Conservation (phyloP, 2,329 filamentous ascomycete genomes). For the Exserohilum turcica region DNA sequence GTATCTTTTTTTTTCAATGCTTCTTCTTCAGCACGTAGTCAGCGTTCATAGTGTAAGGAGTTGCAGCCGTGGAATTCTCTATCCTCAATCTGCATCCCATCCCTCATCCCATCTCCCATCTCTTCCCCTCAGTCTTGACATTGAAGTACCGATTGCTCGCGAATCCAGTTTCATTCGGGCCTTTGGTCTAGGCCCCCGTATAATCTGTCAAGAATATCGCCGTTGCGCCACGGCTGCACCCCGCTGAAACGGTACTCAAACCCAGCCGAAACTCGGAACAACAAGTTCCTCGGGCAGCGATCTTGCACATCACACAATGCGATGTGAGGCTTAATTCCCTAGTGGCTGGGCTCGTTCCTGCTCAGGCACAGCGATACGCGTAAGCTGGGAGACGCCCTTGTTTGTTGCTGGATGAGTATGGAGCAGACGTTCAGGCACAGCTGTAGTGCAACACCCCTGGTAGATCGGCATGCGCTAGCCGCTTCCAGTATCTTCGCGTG, state of each 20-base stretch:
- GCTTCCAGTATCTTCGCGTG: neutral
- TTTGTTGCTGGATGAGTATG: neutral
- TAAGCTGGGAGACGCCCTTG: neutral
- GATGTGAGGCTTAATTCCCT: neutral
- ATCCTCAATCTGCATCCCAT: too few relatives aligned
- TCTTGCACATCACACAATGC: constrained; percentile 2
- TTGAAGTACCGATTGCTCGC: too few relatives aligned
- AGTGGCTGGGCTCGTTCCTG: neutral
- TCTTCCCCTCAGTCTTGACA: too few relatives aligned
- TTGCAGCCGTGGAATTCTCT: too few relatives aligned
- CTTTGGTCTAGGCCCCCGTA: neutral
- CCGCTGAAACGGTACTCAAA: constrained; percentile 38
- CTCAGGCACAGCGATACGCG: neutral
- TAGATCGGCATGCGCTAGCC: constrained; percentile 3
- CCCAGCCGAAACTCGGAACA: constrained; percentile 29
- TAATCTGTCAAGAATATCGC: constrained; percentile 1
- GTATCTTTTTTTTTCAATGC: neutral
- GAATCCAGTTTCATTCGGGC: neutral
- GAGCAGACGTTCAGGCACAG: neutral
- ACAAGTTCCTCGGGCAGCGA: constrained; percentile 2
- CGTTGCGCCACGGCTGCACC: constrained; percentile 1
- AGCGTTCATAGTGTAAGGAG: too few relatives aligned
- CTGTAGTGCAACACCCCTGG: too few relatives aligned
- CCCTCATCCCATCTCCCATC: too few relatives aligned
- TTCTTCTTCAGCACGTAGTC: too few relatives aligned